Evolutionary conservation across 805 yeast genomes (phyloP), one percentile per base, ranked within the genome.

Genomic region (Yarrowia osloensis): DNA sequence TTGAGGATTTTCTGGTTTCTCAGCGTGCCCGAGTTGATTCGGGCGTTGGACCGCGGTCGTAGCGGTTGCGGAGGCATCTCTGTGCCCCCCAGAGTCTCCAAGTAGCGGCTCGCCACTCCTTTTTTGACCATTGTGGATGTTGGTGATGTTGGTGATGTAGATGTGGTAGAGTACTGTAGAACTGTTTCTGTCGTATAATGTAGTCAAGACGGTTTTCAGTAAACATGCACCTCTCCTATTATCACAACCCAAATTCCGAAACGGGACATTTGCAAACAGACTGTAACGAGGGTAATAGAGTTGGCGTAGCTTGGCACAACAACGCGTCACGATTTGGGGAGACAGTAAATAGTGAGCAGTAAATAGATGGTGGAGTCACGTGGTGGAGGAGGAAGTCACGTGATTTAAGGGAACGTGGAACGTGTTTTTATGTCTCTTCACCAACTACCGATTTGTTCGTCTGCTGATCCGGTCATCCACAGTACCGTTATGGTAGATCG

Each of bases 51-150:
- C 8, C 63, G 59, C 13, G 67, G 67, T 33, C 37, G 13, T 22
- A 40, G 39, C 8, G 39, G 31, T 21, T 67, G 37, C 6, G 49
- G 63, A 22, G 42, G 39, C n/a, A 12, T 22, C 42, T 39, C 68
- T 62, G 50, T 63, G 19, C n/a, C 62, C 7, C 66, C 66, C 42
- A 61, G 31, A 6, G 66, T 46, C 31, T 61, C 66, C 66, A 61
- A n/a, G 54, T 61, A 61, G 19, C 54, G 40, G 24, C 66, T 61
- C 26, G 66, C 66, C 24, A 61, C 54, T 61, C 66, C 66, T 21
- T 61, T 61, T 35, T 61, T 61, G 24, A 61, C 66, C 66, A 61
- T 61, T 15, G 46, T 12, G 1, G 47, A 7, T 5, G 37, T 33
- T 21, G 39, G 46, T 24, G n/a, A 22, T 37, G 6, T 44, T 11